phyloP scores from a whole-genome alignment of 2,329 filamentous ascomycete species.

The Xylariaceae sp. region DNA sequence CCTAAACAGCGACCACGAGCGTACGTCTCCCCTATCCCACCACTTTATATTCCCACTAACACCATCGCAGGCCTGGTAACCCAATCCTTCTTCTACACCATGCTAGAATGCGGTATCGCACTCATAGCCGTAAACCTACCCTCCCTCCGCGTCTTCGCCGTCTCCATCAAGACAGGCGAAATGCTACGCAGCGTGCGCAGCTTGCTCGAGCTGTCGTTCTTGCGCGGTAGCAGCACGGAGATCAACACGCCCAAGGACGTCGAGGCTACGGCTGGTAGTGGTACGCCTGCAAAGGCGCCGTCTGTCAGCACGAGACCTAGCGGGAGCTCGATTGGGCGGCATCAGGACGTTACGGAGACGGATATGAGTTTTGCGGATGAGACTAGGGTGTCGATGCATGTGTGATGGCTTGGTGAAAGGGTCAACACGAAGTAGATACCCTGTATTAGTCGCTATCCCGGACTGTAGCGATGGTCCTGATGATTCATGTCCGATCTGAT shows the following conservation, averaged over 20 bases:
- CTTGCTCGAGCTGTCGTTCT: conserved; percentile 1
- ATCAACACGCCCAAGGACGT: not conserved
- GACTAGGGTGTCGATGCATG: not conserved
- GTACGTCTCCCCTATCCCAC: conserved; percentile 1
- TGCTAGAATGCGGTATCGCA: conserved; percentile 8
- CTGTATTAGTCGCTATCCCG: not conserved
- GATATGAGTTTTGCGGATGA: not conserved
- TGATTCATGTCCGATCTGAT: too few relatives aligned
- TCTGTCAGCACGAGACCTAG: not conserved
- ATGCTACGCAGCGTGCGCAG: conserved; percentile 3
- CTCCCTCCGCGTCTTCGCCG: not conserved
- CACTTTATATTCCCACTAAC: not conserved
- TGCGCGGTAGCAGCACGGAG: not conserved
- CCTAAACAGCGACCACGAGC: conserved; percentile 8
- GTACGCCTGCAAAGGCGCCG: not conserved
- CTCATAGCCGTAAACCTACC: conserved; percentile 13
- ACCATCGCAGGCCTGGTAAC: conserved; percentile 5
- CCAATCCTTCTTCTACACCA: conserved; percentile 9
- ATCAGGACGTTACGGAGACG: not conserved
- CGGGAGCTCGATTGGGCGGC: not conserved
- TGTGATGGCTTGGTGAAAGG: not conserved
- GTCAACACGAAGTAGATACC: not conserved
- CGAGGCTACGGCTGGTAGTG: not conserved
- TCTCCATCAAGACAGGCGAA: not conserved
- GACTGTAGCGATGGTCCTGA: too few relatives aligned